Evolutionary conservation across 352 stramenopile genomes (phyloP).

Genomic region (Phytophthora brassicae): DNA sequence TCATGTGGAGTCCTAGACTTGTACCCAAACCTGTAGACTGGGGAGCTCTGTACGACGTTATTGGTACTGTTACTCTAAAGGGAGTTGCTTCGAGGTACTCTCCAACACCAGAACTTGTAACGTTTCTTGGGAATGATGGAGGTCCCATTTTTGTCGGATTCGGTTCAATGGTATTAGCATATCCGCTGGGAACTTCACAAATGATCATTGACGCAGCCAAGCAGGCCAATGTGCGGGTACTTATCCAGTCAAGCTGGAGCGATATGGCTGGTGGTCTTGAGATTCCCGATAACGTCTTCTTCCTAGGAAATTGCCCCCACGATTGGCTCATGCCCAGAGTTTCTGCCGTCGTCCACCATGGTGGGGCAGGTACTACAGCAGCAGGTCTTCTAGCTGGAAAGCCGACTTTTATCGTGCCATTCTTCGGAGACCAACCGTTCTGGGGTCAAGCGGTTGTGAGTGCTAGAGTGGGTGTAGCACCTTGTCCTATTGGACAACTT

Average conservation of each 20-base stretch:
- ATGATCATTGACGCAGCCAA: slow-evolving; percentile 82
- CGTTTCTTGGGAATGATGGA: slow-evolving; percentile 40
- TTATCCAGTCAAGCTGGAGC: slow-evolving; percentile 90
- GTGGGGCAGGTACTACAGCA: slow-evolving; percentile 88
- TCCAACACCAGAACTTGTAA: slow-evolving; percentile 20
- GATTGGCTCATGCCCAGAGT: slow-evolving; percentile 91
- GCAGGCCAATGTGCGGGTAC: slow-evolving; percentile 59
- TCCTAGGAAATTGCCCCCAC: slow-evolving; percentile 74
- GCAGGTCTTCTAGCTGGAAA: slow-evolving; percentile 87
- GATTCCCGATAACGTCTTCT: slow-evolving; percentile 55
- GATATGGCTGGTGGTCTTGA: slow-evolving; percentile 55
- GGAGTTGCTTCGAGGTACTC: slow-evolving; percentile 28
- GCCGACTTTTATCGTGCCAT: slow-evolving; percentile 92
- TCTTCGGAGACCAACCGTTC: slow-evolving; percentile 94
- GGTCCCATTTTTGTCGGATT: slow-evolving; percentile 93
- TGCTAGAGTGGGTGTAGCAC: slow-evolving; percentile 75
- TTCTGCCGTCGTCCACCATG: slow-evolving; percentile 78
- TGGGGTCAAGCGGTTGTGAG: slow-evolving; percentile 89
- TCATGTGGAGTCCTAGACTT: slow-evolving; percentile 62
- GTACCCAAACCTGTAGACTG: slow-evolving; percentile 64
- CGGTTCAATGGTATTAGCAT: slow-evolving; percentile 90
- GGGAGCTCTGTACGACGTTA: slow-evolving; percentile 48
- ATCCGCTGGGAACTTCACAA: slow-evolving; percentile 63
- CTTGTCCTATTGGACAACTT: slow-evolving; percentile 79
- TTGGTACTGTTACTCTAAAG: slow-evolving; percentile 50